Conservation (phyloP, 2,329 filamentous ascomycete genomes). For the Albifimbria verrucaria region DNA sequence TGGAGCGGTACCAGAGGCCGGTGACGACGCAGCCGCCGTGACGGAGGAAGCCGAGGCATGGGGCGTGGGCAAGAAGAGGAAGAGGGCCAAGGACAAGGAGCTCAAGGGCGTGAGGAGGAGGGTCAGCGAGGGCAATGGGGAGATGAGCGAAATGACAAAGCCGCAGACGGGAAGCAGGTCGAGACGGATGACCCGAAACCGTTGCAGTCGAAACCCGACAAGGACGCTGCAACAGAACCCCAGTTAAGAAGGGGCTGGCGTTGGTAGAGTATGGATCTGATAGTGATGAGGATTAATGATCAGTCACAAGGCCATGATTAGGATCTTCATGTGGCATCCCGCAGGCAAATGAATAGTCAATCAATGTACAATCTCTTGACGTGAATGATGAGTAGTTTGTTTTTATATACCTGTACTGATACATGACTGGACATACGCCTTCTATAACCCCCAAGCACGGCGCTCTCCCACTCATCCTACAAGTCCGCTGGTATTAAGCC, state of each 20-base stretch:
- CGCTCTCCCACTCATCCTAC: background rate
- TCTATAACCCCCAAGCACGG: background rate
- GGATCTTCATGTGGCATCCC: background rate
- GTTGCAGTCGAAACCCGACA: conserved; percentile 10
- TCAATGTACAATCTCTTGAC: no score
- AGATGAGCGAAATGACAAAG: conserved; percentile 4
- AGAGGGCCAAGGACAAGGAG: conserved; percentile 32
- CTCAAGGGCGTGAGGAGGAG: conserved; percentile 29
- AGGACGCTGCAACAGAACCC: background rate
- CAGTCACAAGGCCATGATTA: background rate
- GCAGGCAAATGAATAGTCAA: no score
- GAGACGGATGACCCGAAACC: conserved; percentile 11
- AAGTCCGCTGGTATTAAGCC: background rate
- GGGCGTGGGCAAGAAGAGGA: conserved; percentile 33
- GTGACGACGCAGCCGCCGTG: conserved; percentile 16
- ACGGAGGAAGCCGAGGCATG: conserved; percentile 26
- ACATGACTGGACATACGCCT: background rate
- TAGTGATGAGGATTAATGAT: conserved; percentile 37
- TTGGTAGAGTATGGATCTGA: conserved; percentile 58
- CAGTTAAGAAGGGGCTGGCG: conserved; percentile 25
- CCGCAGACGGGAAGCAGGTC: conserved; percentile 9
- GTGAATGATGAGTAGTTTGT: background rate
- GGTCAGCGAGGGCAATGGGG: conserved; percentile 11
- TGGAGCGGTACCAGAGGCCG: conserved; percentile 16
- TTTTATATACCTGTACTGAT: background rate